phyloP scores from a whole-genome alignment of 495 filamentous ascomycete genomes.

The Lasiosphaeria miniovina region DNA sequence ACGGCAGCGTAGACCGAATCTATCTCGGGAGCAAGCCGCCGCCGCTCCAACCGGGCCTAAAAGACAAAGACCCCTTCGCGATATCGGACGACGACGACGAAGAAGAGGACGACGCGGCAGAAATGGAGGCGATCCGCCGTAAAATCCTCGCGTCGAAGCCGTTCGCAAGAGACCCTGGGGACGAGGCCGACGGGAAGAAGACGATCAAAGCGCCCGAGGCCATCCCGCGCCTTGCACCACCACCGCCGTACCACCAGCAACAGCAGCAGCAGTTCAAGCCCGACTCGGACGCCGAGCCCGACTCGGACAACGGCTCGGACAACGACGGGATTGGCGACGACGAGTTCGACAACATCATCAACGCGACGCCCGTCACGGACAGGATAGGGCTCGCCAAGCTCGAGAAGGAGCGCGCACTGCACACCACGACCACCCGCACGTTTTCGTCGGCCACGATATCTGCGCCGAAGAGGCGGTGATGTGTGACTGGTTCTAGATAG shows the following conservation, averaged over 20 bases:
- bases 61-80: conserved; percentile 62
- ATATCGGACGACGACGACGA: conserved; percentile 45
- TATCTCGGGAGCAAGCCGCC: conserved; percentile 55
- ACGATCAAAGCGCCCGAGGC: conserved; percentile 49
- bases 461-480: conserved; percentile 31
- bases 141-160: conserved; percentile 82
- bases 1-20: conserved; percentile 47
- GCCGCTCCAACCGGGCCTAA: conserved; percentile 20
- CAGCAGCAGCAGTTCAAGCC: conserved; percentile 45
- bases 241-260: no score
- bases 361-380: conserved; percentile 82
- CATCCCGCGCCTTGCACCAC: conserved; percentile 45
- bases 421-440: conserved; percentile 25
- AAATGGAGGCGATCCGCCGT: conserved; percentile 87
- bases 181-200: conserved; percentile 43
- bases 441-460: conserved; percentile 29
- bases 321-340: conserved; percentile 57
- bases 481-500: background rate
- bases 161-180: conserved; percentile 55
- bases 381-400: conserved; percentile 58
- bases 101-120: conserved; percentile 61
- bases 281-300: conserved; percentile 71
- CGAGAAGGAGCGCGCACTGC: conserved; percentile 42
- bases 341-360: conserved; percentile 85
- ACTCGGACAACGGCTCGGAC: conserved; percentile 68